phyloP scores from a whole-genome alignment of 371 early-diverging fungal genomes.

The Lichtheimia corymbifera region DNA sequence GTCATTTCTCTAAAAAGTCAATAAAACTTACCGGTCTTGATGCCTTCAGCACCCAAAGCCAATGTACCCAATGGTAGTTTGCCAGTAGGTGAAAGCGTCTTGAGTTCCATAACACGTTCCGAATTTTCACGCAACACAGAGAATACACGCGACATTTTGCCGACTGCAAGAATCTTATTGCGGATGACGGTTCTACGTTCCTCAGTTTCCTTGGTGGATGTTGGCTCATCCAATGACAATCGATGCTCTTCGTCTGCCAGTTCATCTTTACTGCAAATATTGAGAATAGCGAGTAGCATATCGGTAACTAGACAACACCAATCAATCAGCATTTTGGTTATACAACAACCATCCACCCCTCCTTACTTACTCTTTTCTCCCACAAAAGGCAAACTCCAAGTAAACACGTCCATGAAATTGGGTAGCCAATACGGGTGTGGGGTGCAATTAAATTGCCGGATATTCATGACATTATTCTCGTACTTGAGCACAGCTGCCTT shows the following conservation, averaged over 20 bases:
- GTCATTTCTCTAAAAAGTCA: too few relatives aligned
- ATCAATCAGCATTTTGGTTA: not conserved
- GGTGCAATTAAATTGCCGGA: slow-evolving; percentile 83
- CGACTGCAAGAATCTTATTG: slow-evolving; percentile 92
- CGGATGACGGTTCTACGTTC: slow-evolving; percentile 75
- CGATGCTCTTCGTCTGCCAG: slow-evolving; percentile 54
- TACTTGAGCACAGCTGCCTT: slow-evolving; percentile 97
- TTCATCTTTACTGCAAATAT: slow-evolving; percentile 86
- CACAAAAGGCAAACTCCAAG: slow-evolving; percentile 98
- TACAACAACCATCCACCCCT: too few relatives aligned
- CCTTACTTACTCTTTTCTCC: slow-evolving; percentile 90
- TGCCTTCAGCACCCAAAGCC: slow-evolving; percentile 88
- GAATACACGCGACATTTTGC: slow-evolving; percentile 88
- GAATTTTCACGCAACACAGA: slow-evolving; percentile 86
- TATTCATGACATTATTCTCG: slow-evolving; percentile 97
- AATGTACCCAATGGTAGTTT: slow-evolving; percentile 84
- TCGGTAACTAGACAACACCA: slow-evolving; percentile 71
- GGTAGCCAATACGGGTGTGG: slow-evolving; percentile 98
- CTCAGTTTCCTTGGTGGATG: slow-evolving; percentile 48
- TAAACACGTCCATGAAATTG: slow-evolving; percentile 97
- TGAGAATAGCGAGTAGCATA: slow-evolving; percentile 92
- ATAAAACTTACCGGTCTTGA: slow-evolving; percentile 65
- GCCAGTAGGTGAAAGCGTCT: slow-evolving; percentile 81
- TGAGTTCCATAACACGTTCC: slow-evolving; percentile 91
- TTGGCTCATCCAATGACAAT: slow-evolving; percentile 18